phyloP scores from a whole-genome alignment of 345 rosid species.

The Eucalyptus cladocalyx region DNA sequence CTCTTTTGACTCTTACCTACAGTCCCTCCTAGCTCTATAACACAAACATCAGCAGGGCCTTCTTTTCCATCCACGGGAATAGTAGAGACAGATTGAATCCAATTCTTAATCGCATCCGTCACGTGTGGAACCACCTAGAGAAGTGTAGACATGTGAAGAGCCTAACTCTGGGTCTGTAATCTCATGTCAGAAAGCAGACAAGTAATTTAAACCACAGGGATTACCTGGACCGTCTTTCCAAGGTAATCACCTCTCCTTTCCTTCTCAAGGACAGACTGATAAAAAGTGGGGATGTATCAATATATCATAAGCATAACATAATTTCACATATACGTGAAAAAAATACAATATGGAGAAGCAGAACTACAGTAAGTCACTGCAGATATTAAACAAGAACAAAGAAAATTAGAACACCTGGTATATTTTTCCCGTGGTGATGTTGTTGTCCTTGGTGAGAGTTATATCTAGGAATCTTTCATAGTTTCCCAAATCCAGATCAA shows the following conservation, averaged over 20 bases:
- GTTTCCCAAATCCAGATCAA: constrained; percentile 96
- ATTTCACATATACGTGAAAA: not conserved
- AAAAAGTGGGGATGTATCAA: not conserved
- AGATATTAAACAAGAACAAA: not conserved
- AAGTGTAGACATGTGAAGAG: not conserved
- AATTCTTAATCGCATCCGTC: constrained; percentile 86
- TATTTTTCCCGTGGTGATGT: constrained; percentile 94
- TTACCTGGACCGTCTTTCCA: constrained; percentile 93
- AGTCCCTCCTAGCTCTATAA: constrained; percentile 97
- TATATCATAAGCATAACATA: not conserved
- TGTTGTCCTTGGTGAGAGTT: constrained; percentile 79
- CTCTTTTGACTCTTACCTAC: constrained; percentile 51
- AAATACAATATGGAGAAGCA: not conserved
- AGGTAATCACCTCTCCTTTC: constrained; percentile 86
- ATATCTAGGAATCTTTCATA: constrained; percentile 90
- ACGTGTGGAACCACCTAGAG: constrained; percentile 91
- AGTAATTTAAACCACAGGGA: not conserved
- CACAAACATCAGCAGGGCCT: constrained; percentile 89
- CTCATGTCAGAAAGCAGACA: not conserved
- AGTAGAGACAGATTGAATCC: constrained; percentile 65
- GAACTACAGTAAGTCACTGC: not conserved
- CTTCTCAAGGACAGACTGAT: constrained; percentile 81
- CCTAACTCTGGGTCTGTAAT: not conserved
- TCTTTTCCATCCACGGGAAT: constrained; percentile 91
- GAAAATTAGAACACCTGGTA: constrained; percentile 57